A percentile compares a stretch with the other conserved stretches of the same genome.
These are phyloP conservation scores for Epithemia pelagica DNA, from an alignment of 108 stramenopile genomes.

Conservation along the genomic window DNA sequence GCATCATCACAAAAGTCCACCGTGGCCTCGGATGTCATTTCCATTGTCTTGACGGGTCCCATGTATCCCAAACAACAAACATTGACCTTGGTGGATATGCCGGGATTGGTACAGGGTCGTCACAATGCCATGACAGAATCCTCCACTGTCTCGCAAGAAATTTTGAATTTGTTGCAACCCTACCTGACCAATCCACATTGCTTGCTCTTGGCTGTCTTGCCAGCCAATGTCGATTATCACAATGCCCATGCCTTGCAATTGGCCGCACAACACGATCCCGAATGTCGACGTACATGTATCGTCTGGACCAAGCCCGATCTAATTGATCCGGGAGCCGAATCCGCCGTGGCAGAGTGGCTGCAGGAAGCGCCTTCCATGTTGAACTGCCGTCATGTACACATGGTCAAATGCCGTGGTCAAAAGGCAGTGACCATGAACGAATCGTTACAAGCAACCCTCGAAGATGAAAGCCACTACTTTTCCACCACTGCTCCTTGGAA, in stretches of 20 bases:
- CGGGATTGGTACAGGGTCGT: constrained; percentile 75
- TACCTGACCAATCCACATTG: constrained; percentile 63
- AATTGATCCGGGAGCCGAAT: constrained; percentile 61
- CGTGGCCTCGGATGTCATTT: constrained; percentile 43
- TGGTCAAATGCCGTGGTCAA: constrained; percentile 65
- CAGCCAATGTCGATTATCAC: constrained; percentile 81
- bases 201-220: constrained; percentile 73
- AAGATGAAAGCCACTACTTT: constrained; percentile 45
- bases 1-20: background rate
- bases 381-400: constrained; percentile 44
- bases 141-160: constrained; percentile 36
- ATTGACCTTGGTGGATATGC: constrained; percentile 84
- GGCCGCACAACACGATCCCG: constrained; percentile 53
- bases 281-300: constrained; percentile 67
- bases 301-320: constrained; percentile 89
- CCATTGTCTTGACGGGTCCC: constrained; percentile 30
- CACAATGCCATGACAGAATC: constrained; percentile 40
- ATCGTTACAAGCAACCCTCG: constrained; percentile 32
- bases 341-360: constrained; percentile 38
- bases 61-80: constrained; percentile 28
- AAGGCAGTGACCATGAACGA: constrained; percentile 35
- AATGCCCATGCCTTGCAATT: constrained; percentile 70
- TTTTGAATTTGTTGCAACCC: constrained; percentile 58
- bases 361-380: constrained; percentile 11
- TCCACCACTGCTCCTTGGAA: constrained; percentile 45